A percentile compares a stretch with the other conserved stretches of the same genome.
These are phyloP conservation scores for Crucihimalaya himalaica DNA, from an alignment of 345 rosid species.

Conservation along the genomic window DNA sequence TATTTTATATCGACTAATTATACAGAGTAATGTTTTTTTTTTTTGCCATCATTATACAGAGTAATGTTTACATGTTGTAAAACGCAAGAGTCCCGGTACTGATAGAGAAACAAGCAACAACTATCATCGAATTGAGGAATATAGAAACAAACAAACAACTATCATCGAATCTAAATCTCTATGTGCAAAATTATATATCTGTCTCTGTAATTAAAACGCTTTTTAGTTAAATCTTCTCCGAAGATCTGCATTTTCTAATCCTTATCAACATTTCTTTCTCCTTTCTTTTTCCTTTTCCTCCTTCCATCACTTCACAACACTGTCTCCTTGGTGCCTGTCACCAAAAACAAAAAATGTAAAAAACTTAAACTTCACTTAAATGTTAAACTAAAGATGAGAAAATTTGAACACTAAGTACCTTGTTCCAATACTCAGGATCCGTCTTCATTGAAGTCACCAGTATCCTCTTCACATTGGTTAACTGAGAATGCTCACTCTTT, in stretches of 20 bases:
- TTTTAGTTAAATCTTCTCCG: constrained; percentile 46
- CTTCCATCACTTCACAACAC: constrained; percentile 59
- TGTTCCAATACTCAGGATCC: constrained; percentile 66
- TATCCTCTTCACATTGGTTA: constrained; percentile 49
- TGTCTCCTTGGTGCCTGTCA: constrained; percentile 60
- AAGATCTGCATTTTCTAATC: constrained; percentile 66
- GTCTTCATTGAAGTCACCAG: constrained; percentile 55
- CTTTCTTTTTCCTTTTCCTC: constrained; percentile 35
- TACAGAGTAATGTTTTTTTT: constrained; percentile 20
- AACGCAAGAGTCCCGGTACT: not conserved
- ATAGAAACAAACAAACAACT: constrained; percentile 14
- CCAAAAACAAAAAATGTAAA: not conserved
- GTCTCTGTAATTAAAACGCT: constrained; percentile 13
- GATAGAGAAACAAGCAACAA: not conserved
- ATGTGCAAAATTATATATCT: constrained; percentile 24
- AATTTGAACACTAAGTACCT: constrained; percentile 43
- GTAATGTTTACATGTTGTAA: not conserved
- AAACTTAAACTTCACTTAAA: not conserved
- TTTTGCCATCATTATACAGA: no score
- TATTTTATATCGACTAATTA: constrained; percentile 5
- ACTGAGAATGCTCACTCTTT: constrained; percentile 34
- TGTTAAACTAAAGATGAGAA: not conserved
- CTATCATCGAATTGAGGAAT: constrained; percentile 19
- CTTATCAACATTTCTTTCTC: constrained; percentile 48
- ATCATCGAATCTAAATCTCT: constrained; percentile 26